Base-by-base conservation (phyloP, 148 eudicot species). In the Heliamphora exappendiculata region DNA sequence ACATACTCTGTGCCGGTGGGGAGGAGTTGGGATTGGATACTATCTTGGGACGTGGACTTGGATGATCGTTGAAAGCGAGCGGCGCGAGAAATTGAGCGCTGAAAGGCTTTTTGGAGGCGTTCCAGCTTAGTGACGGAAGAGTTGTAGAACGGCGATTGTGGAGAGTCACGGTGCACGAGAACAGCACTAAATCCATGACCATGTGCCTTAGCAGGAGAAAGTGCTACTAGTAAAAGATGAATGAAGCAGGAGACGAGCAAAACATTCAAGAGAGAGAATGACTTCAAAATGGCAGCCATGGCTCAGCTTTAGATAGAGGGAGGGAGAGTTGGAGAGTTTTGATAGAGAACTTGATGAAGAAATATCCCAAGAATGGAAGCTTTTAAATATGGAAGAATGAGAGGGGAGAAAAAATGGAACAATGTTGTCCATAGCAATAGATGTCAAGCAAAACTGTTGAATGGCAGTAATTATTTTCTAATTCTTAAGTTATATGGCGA, bases 121-220 rank as follows among this genome's bases (percentile, higher is more conserved):
- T 84, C 78, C 0, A 34, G 76, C 4, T 10, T 67, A 5, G 84
- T 80, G 20, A 22, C 33, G 19, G 83, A 80, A 20, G 87, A 67
- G 74, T 84, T 62, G 76, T 84, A 81, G 26, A 58, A 74, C 0
- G 89, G 89, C 12, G 86, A 87, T 5, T 0, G 45, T 20, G 81
- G 86, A 4, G 89, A 87, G 62, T 79, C 79, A 0, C 83, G 85
- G 64, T 84, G 85, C 34, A 81, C 81, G 1, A 86, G 72, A 62
- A 79, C 82, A 1, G 76, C 14, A 1, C 78, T 76, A 44, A 83
- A 68, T n/a, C 81, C 82, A 33, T 39, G n/a, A n/a, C n/a, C n/a
- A n/a, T n/a, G n/a, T n/a, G n/a, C n/a, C n/a, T n/a, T 41, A 7
- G 74, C n/a, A 29, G 47, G 14, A 0, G 22, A 34, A 20, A 39